Evolutionary conservation across 805 yeast genomes (phyloP).

Genomic region (Hanseniaspora hatyaiensis): DNA sequence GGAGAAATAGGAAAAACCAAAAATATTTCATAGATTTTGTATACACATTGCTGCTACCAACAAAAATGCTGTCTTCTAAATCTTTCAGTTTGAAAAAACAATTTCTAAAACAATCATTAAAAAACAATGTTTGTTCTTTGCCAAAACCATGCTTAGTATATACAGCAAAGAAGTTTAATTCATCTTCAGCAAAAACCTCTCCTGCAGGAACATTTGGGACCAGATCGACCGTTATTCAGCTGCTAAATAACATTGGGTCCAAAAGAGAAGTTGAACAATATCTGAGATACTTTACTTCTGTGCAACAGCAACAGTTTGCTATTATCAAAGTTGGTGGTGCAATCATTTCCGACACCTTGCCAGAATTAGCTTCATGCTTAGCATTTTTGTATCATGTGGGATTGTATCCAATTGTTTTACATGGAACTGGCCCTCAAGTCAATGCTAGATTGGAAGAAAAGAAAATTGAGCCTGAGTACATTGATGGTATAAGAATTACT

Average conservation of each 20-base stretch:
- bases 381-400: slow-evolving; percentile 97
- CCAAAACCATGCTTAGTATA: neutral
- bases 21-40: no score
- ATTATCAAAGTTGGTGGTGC: slow-evolving; percentile 99
- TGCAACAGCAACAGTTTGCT: slow-evolving; percentile 92
- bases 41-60: slow-evolving; percentile 15
- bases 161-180: neutral
- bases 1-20: no score
- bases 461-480: slow-evolving; percentile 91
- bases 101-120: neutral
- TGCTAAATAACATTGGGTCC: slow-evolving; percentile 89
- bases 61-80: slow-evolving; percentile 18
- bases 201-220: slow-evolving; percentile 36
- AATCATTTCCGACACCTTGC: slow-evolving; percentile 85
- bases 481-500: slow-evolving; percentile 93
- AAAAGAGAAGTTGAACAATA: slow-evolving; percentile 97
- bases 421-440: slow-evolving; percentile 98
- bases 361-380: slow-evolving; percentile 86
- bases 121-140: neutral
- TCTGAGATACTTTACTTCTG: slow-evolving; percentile 90
- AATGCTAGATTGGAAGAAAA: slow-evolving; percentile 84
- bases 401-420: slow-evolving; percentile 87
- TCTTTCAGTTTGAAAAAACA: slow-evolving; percentile 9
- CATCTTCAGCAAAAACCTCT: neutral
- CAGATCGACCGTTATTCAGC: slow-evolving; percentile 88